Evolutionary conservation across 176 grass and related monocot species (phyloP), one percentile per base, ranked within the genome.

Genomic region (Raddia guianensis): DNA sequence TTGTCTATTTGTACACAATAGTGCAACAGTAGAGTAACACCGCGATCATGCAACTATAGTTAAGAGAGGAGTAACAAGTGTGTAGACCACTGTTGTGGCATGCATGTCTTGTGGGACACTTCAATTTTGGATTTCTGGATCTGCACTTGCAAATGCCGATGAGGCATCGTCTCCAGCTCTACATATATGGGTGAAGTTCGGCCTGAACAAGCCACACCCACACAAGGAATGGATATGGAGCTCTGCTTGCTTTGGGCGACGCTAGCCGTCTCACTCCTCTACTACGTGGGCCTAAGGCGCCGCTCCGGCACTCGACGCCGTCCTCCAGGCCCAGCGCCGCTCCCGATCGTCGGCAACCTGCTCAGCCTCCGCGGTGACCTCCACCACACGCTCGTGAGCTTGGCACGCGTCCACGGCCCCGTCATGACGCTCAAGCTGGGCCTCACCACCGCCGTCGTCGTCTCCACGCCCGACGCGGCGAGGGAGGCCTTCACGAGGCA

Each of bases 391-490:
- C 80, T 93, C 8, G 73, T 85, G 10, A 9, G 48, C 42, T 80
- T 89, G 2, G 79, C 87, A 0, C 48, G 51, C 18, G 3, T 18
- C 8, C 62, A 85, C 70, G 72, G 87, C 49, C 87, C 91, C 8
- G 40, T 93, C 8, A 87, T 93, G 76, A 71, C 74, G 42, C 63
- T 87, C 46, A 66, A n/a, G 50, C 48, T 90, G 1, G 85, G 87
- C 0, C 85, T 80, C 13, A 70, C 43, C 54, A 85, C 59, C 4
- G 46, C 82, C 20, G 64, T 93, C 6, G 48, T 93, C 34, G 5
- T 93, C 73, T 93, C 91, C 33, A 86, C 82, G 14, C 37, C 32
- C 18, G 78, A 61, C 12, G 74, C 81, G 9, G 85, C 82, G 1
- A 0, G 63, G 21, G 85, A 90, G 59, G 84, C 88, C 6, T 35